Evolutionary conservation across 2,329 filamentous ascomycete species (phyloP).

Genomic region (Calonectria montana): DNA sequence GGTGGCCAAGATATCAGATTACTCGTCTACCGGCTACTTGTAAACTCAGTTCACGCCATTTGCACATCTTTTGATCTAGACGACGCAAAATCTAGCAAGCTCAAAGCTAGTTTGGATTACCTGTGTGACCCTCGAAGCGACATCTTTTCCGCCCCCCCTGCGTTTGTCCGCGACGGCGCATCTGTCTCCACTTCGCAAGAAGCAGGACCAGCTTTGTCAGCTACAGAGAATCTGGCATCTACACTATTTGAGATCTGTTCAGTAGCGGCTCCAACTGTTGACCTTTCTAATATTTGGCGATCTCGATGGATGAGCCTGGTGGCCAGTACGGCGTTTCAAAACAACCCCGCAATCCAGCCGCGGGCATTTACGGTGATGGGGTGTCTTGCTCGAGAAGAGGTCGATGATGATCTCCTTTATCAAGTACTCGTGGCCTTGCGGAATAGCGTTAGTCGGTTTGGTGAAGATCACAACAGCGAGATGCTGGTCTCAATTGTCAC

Average conservation of each 20-base stretch:
- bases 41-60: constrained; percentile 75
- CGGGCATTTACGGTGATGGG: constrained; percentile 79
- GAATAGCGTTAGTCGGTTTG: constrained; percentile 72
- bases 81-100: constrained; percentile 66
- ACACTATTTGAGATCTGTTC: constrained; percentile 73
- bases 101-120: constrained; percentile 66
- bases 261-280: constrained; percentile 71
- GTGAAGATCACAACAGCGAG: constrained; percentile 72
- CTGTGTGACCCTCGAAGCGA: constrained; percentile 71
- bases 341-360: constrained; percentile 77
- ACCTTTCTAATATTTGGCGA: constrained; percentile 76
- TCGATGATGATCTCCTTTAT: constrained; percentile 77
- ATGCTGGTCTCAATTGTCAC: constrained; percentile 77
- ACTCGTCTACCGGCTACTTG: constrained; percentile 71
- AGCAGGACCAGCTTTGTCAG: constrained; percentile 60
- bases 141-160: constrained; percentile 63
- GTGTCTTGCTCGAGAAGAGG: constrained; percentile 76
- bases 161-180: constrained; percentile 61
- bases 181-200: constrained; percentile 68
- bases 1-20: constrained; percentile 67
- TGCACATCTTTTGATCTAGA: constrained; percentile 74
- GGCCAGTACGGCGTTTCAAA: constrained; percentile 78
- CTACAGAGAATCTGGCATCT: constrained; percentile 71
- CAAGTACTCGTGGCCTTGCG: constrained; percentile 76
- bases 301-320: constrained; percentile 80